Percentiles rank a stretch among this genome's conserved stretches.
These are phyloP conservation scores for Kuraishia borneana DNA, from an alignment of 805 yeast species.

Conservation along the genomic window DNA sequence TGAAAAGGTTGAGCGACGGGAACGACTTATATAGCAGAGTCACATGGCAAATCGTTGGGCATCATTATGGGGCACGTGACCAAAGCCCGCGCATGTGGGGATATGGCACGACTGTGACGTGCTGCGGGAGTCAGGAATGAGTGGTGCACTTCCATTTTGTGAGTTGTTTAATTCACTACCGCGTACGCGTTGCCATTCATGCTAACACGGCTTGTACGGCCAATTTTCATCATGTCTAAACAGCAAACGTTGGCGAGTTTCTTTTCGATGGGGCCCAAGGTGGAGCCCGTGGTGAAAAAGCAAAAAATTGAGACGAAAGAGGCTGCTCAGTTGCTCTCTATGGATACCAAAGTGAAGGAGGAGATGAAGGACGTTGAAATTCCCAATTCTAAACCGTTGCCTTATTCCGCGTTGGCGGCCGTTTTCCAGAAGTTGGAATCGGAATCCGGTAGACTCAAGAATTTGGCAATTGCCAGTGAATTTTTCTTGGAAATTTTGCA, in stretches of 20 bases:
- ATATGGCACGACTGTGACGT: no score
- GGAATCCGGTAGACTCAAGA: constrained; percentile 76
- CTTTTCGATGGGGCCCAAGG: neutral
- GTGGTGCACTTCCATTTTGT: no score
- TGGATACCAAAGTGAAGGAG: neutral
- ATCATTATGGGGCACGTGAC: no score
- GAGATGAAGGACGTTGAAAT: neutral
- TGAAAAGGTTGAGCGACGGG: neutral
- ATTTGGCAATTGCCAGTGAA: constrained; percentile 62
- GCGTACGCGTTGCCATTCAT: no score
- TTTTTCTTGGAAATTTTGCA: constrained; percentile 57
- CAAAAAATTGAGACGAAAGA: neutral
- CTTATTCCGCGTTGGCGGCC: constrained; percentile 36
- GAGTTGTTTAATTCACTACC: neutral
- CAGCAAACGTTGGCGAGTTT: constrained; percentile 2
- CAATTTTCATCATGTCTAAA: neutral
- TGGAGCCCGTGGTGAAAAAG: neutral
- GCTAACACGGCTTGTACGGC: neutral
- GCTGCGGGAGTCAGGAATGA: no score
- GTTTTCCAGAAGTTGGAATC: constrained; percentile 71
- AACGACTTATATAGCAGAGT: neutral
- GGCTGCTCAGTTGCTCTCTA: neutral
- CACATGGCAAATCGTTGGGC: neutral
- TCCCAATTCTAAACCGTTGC: constrained; percentile 9
- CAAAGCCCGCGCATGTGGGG: no score